Evolutionary conservation across 768 basidiomycete species (phyloP), one percentile per base, ranked within the genome.

Genomic region (Exidia glandulosa): DNA sequence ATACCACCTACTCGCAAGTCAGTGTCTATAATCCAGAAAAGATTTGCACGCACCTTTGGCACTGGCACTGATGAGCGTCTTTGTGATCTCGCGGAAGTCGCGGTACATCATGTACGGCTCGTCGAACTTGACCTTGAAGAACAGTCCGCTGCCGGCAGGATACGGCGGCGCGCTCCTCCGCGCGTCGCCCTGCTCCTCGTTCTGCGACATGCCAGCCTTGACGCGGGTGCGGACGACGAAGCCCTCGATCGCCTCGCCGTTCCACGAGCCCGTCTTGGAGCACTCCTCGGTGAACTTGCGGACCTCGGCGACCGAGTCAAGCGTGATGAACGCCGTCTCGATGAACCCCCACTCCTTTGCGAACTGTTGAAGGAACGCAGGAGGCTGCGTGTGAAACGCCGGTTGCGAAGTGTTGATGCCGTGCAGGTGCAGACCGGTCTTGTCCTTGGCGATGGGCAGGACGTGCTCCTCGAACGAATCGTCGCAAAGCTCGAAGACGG

Each of bases 71-170:
- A 94, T 76, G n/a, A 95, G 76, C 12, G 70, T 72, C 69, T 90
- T 90, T 5, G 96, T 97, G 57, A 94, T 79, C 72, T 98, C 95
- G 59, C 95, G 81, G 93, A 94, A 98, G 69, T 94, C 90, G 59
- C 96, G 87, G 73, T 96, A 98, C 85, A 95, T 94, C 81, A 97
- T 85, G 70, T 99, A 99, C 2, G 95, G 95, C 68, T 98, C 92
- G 71, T 98, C 94, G 71, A 97, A 98, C 70, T 99, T 99, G 75
- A 98, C 80, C 70, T 99, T 99, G 85, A 96, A 98, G 80, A 99
- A 97, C 78, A 97, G 95, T 0, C 91, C 87, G 2, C 88, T 83
- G 32, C 87, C 90, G 1, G 85, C 72, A 0, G 77, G 70, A 68
- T 97, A 96, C 0, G 93, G 94, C 30, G 74, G 74, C 25, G 63